phyloP scores from a whole-genome alignment of 2,329 filamentous ascomycete species.

The Pochonia chlamydosporia region DNA sequence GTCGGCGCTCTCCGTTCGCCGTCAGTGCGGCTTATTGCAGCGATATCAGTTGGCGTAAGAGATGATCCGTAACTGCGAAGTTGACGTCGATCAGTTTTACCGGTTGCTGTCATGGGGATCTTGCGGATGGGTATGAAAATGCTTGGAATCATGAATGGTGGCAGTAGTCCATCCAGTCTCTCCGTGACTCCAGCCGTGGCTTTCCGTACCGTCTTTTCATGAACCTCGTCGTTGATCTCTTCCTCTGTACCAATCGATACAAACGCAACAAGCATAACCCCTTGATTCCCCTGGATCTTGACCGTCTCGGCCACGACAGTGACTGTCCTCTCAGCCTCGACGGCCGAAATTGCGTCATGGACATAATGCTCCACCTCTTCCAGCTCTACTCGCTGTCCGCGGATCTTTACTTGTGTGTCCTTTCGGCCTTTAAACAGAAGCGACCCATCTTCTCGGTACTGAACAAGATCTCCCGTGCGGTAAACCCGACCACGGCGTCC shows the following conservation, averaged over 20 bases:
- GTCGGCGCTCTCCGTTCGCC: constrained; percentile 8
- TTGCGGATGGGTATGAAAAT: constrained; percentile 6
- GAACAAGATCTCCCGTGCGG: constrained; percentile 28
- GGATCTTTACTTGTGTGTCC: constrained; percentile 48
- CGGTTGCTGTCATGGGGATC: constrained; percentile 7
- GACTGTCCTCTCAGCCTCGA: not conserved
- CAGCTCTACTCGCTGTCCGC: constrained; percentile 38
- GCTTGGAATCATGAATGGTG: constrained; percentile 9
- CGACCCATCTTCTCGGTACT: constrained; percentile 23
- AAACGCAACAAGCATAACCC: not conserved
- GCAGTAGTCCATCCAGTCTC: not conserved
- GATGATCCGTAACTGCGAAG: constrained; percentile 2
- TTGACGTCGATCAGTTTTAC: constrained; percentile 7
- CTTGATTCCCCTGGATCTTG: not conserved
- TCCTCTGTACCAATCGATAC: not conserved
- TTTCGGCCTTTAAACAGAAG: constrained; percentile 39
- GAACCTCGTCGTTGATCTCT: not conserved
- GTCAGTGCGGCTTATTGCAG: constrained; percentile 6
- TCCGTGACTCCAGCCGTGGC: constrained; percentile 2
- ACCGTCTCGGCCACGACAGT: constrained; percentile 3
- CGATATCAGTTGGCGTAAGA: constrained; percentile 5
- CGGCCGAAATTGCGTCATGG: not conserved
- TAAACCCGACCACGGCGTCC: constrained; percentile 18
- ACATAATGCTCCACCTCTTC: constrained; percentile 9
- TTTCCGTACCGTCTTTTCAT: not conserved